Conservation (phyloP, 805 yeast genomes). For the Kodamaea fukazawae region DNA sequence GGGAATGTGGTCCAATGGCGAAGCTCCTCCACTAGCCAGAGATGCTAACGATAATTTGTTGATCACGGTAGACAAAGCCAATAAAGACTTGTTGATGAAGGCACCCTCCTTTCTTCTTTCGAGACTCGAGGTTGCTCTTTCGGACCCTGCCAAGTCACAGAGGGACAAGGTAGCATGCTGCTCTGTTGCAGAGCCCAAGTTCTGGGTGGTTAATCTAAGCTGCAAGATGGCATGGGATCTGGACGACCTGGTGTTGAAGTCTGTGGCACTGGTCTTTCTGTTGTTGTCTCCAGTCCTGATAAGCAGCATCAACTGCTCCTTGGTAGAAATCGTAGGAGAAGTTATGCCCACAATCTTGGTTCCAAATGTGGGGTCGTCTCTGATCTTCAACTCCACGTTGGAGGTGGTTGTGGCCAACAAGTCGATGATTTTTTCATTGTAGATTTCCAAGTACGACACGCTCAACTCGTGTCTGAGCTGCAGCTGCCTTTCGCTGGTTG, state of each 20-base stretch:
- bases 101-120: slow-evolving; percentile 94
- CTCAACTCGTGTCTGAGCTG: slow-evolving; percentile 41
- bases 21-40: slow-evolving; percentile 22
- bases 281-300: slow-evolving; percentile 69
- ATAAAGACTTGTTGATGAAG: slow-evolving; percentile 82
- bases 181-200: slow-evolving; percentile 37
- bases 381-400: slow-evolving; percentile 60
- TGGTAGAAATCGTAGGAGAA: slow-evolving; percentile 54
- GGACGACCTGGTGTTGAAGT: slow-evolving; percentile 81
- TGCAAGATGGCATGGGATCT: slow-evolving; percentile 90
- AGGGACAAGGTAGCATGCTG: slow-evolving; percentile 65
- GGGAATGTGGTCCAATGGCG: slow-evolving; percentile 65
- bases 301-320: slow-evolving; percentile 57
- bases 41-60: slow-evolving; percentile 57
- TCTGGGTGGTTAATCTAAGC: slow-evolving; percentile 52
- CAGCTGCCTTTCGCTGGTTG: slow-evolving; percentile 20
- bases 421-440: slow-evolving; percentile 84
- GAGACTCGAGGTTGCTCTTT: slow-evolving; percentile 61
- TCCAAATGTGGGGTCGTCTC: slow-evolving; percentile 75
- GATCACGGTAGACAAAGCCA: slow-evolving; percentile 91
- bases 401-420: slow-evolving; percentile 38
- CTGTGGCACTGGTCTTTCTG: slow-evolving; percentile 84
- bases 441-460: slow-evolving; percentile 79
- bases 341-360: slow-evolving; percentile 72
- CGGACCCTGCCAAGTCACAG: slow-evolving; percentile 98